Conservation (phyloP, 192 early-diverging fungal genomes). For the Entomortierella chlamydospora region DNA sequence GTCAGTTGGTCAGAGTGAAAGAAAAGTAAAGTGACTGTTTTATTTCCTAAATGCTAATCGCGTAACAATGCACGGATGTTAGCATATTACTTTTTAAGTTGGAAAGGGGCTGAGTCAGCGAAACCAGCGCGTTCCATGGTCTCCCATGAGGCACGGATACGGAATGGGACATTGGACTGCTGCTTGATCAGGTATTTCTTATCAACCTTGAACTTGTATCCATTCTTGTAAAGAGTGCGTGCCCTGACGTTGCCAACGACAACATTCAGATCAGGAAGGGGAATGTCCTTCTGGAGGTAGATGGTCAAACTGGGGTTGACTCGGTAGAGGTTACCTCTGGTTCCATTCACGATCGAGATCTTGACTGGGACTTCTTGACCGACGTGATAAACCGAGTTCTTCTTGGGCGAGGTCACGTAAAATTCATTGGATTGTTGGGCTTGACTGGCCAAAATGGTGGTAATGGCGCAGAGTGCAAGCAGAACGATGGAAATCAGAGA, state of each 20-base stretch:
- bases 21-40: no score
- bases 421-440: slow-evolving; percentile 5
- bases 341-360: slow-evolving; percentile 14
- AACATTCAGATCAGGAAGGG: slow-evolving; percentile 18
- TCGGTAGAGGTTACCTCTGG: slow-evolving; percentile 14
- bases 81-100: neutral
- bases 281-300: slow-evolving; percentile 24
- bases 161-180: slow-evolving; percentile 13
- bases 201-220: slow-evolving; percentile 27
- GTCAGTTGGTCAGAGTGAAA: no score
- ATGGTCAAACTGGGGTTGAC: slow-evolving; percentile 16
- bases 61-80: no score
- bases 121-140: neutral
- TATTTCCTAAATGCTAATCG: no score
- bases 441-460: slow-evolving; percentile 1
- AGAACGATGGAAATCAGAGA: slow-evolving; percentile 22
- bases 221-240: neutral
- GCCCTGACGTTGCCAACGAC: neutral
- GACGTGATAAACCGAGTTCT: slow-evolving; percentile 18
- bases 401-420: slow-evolving; percentile 1
- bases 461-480: slow-evolving; percentile 14
- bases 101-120: slow-evolving; percentile 8
- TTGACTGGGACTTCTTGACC: slow-evolving; percentile 14
- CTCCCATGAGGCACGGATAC: slow-evolving; percentile 21
- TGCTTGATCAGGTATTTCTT: slow-evolving; percentile 25